Evolutionary conservation across 2,329 filamentous ascomycete species (phyloP).

Genomic region (Colletotrichum salicis): DNA sequence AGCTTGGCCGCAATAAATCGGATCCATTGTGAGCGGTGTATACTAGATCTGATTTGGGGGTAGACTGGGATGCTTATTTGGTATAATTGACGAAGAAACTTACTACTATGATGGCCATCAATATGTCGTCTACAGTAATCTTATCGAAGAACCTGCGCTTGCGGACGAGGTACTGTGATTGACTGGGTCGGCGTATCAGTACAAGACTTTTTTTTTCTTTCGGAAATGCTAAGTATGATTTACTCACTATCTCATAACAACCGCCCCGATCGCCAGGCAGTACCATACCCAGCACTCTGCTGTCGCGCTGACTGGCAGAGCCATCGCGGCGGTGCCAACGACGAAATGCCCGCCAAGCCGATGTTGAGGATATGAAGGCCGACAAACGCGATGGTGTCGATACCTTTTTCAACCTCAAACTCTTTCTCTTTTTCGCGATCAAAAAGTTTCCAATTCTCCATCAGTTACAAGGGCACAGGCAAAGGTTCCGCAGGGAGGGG

Average conservation of each 20-base stretch:
- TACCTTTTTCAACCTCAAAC: not conserved
- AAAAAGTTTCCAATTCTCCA: not conserved
- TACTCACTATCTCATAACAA: constrained; percentile 23
- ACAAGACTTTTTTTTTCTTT: not conserved
- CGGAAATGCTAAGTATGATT: not conserved
- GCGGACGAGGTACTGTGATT: constrained; percentile 27
- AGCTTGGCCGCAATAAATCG: no score
- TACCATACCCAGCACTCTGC: constrained; percentile 31
- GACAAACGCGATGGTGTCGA: not conserved
- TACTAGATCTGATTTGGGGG: no score
- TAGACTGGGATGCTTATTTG: no score
- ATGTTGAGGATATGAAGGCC: not conserved
- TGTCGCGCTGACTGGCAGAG: not conserved
- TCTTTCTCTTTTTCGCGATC: not conserved
- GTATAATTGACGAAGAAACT: not conserved
- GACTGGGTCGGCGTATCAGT: constrained; percentile 3
- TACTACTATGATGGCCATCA: constrained; percentile 26
- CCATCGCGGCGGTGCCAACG: not conserved
- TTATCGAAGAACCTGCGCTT: constrained; percentile 25
- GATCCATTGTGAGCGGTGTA: no score
- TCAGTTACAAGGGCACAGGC: not conserved
- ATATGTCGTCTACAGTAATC: constrained; percentile 21
- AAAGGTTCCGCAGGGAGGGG: not conserved
- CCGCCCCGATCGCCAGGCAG: constrained; percentile 7
- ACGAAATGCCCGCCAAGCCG: not conserved